Conservation (phyloP, 805 yeast species). For the Blastobotrys chiropterorum region DNA sequence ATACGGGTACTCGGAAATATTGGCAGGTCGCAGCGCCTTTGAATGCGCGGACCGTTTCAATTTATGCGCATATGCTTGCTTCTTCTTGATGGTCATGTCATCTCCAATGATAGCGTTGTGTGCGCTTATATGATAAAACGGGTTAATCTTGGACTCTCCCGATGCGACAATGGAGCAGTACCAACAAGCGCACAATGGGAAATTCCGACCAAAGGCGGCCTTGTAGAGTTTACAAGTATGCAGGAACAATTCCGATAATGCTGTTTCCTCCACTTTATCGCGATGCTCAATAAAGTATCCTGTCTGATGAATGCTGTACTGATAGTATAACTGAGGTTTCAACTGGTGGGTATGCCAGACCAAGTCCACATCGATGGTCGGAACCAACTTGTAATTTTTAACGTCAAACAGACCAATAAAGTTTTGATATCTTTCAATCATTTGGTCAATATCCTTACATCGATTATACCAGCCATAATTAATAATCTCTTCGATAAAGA, state of each 20-base stretch:
- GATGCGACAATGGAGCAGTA: slow-evolving; percentile 10
- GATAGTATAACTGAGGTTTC: slow-evolving; percentile 11
- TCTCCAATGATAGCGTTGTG: neutral
- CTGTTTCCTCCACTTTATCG: slow-evolving; percentile 13
- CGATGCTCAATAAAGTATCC: slow-evolving; percentile 14
- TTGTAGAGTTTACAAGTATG: slow-evolving; percentile 10
- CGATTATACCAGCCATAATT: slow-evolving; percentile 16
- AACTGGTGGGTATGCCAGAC: slow-evolving; percentile 23
- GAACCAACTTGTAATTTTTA: slow-evolving; percentile 10
- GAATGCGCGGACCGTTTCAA: neutral
- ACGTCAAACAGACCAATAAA: slow-evolving; percentile 11
- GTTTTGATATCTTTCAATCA: slow-evolving; percentile 8
- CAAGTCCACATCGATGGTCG: slow-evolving; percentile 21
- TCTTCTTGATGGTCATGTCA: neutral
- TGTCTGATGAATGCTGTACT: neutral
- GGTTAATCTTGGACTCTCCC: neutral
- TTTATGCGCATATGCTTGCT: neutral
- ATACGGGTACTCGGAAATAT: neutral
- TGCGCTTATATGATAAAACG: neutral
- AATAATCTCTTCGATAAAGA: slow-evolving; percentile 17
- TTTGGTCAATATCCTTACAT: slow-evolving; percentile 8
- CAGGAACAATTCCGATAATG: slow-evolving; percentile 9
- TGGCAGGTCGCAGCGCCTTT: neutral
- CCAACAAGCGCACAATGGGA: slow-evolving; percentile 15
- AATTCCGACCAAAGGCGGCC: slow-evolving; percentile 6